Conservation (phyloP, 2,329 filamentous ascomycete species). For the Phaeosphaeria sp. region DNA sequence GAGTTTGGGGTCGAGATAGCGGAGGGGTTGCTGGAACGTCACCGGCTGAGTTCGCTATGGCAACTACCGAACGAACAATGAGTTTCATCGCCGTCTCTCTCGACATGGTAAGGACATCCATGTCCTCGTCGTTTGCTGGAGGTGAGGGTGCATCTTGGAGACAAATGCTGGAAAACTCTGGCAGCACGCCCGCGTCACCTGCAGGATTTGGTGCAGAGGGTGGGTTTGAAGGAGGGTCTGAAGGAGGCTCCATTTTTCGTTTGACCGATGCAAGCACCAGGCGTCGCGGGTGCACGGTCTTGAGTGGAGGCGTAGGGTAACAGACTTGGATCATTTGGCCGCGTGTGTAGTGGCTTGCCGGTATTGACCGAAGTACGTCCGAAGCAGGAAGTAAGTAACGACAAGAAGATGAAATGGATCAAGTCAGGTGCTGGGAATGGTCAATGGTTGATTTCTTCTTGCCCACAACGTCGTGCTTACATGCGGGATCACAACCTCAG, state of each 20-base stretch:
- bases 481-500: not conserved
- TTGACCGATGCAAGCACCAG: slow-evolving; percentile 33
- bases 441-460: not conserved
- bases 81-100: slow-evolving; percentile 79
- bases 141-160: slow-evolving; percentile 48
- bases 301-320: slow-evolving; percentile 35
- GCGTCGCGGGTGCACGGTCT: slow-evolving; percentile 38
- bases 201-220: slow-evolving; percentile 48
- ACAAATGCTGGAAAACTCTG: slow-evolving; percentile 40
- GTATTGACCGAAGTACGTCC: slow-evolving; percentile 27
- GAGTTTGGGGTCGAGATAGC: slow-evolving; percentile 67
- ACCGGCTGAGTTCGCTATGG: slow-evolving; percentile 74
- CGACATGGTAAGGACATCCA: slow-evolving; percentile 76
- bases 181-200: slow-evolving; percentile 49
- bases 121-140: slow-evolving; percentile 50
- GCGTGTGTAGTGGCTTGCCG: slow-evolving; percentile 24
- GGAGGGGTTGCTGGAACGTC: slow-evolving; percentile 84
- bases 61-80: slow-evolving; percentile 66
- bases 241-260: slow-evolving; percentile 41
- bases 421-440: not conserved
- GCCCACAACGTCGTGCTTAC: not conserved
- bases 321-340: slow-evolving; percentile 45
- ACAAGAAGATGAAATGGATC: not conserved
- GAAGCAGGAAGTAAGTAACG: not conserved
- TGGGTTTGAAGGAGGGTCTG: slow-evolving; percentile 34